Conservation (phyloP, 108 stramenopile species). For the Pseudonitzschia pungens region DNA sequence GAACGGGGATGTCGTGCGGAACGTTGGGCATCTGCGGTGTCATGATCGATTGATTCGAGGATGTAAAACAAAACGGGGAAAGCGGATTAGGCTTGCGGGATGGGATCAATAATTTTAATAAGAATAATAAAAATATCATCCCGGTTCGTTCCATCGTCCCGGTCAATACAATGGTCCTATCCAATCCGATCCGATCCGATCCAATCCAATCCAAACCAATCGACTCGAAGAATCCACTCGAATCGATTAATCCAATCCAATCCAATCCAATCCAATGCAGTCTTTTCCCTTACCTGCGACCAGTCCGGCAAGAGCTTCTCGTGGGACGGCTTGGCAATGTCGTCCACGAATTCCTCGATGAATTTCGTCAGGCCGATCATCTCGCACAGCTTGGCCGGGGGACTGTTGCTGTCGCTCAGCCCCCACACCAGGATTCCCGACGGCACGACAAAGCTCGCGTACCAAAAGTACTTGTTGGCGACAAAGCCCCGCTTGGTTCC, state of each 20-base stretch:
- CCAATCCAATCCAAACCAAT: too few relatives aligned
- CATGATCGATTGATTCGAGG: too few relatives aligned
- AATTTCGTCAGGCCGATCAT: conserved; percentile 69
- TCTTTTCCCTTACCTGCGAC: conserved; percentile 78
- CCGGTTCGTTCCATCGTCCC: too few relatives aligned
- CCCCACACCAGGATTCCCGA: conserved; percentile 78
- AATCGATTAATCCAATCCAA: too few relatives aligned
- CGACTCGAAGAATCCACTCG: too few relatives aligned
- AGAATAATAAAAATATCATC: too few relatives aligned
- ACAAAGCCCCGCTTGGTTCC: conserved; percentile 12
- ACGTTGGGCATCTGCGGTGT: conserved; percentile 78
- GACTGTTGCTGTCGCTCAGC: conserved; percentile 67
- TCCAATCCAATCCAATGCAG: too few relatives aligned
- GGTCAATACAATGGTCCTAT: too few relatives aligned
- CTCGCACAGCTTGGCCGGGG: conserved; percentile 63
- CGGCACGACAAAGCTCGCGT: conserved; percentile 66
- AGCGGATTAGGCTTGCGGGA: too few relatives aligned
- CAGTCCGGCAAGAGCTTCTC: conserved; percentile 95
- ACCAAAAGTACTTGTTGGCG: conserved; percentile 49
- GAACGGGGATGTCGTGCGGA: conserved; percentile 87
- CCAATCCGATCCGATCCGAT: too few relatives aligned
- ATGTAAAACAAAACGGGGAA: too few relatives aligned
- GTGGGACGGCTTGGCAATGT: conserved; percentile 80
- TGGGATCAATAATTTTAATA: too few relatives aligned
- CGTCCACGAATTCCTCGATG: conserved; percentile 46